Percentiles rank a stretch among this genome's conserved stretches.
Evolutionary conservation across 768 basidiomycete genomes (phyloP).

Genomic region (Tricholoma saponaceum): DNA sequence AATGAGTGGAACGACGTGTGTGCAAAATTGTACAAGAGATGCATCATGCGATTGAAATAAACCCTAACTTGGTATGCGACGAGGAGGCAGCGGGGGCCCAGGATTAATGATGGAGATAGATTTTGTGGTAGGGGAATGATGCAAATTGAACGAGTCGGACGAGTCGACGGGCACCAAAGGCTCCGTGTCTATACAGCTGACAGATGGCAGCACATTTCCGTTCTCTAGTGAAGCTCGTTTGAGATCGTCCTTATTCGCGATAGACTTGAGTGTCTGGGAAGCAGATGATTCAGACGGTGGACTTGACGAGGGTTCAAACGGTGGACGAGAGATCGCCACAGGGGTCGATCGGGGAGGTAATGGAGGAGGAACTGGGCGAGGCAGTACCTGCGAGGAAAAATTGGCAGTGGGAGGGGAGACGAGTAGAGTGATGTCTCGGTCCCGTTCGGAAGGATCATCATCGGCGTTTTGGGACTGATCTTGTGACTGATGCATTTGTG

Average conservation of each 20-base stretch:
- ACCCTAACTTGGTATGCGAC: slow-evolving; percentile 9
- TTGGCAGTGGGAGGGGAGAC: neutral
- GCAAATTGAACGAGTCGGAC: neutral
- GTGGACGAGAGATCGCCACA: slow-evolving; percentile 23
- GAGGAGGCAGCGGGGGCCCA: slow-evolving; percentile 19
- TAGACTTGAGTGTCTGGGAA: slow-evolving; percentile 53
- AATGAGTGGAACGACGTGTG: slow-evolving; percentile 23
- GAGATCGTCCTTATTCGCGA: slow-evolving; percentile 44
- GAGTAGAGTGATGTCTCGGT: slow-evolving; percentile 1
- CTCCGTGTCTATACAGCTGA: neutral
- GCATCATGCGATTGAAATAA: neutral
- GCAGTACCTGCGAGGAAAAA: slow-evolving; percentile 33
- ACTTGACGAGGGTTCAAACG: slow-evolving; percentile 21
- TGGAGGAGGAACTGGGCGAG: slow-evolving; percentile 42
- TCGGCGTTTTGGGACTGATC: slow-evolving; percentile 8
- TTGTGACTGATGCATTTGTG: slow-evolving; percentile 7
- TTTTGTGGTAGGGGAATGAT: neutral
- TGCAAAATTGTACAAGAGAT: neutral
- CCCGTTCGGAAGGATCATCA: neutral
- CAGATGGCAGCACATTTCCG: slow-evolving; percentile 1
- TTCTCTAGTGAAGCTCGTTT: slow-evolving; percentile 16
- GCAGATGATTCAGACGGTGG: slow-evolving; percentile 28
- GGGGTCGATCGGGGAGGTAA: slow-evolving; percentile 42
- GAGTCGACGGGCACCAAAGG: neutral
- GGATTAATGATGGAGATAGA: slow-evolving; percentile 8